Base-by-base conservation (phyloP, 1,284 basidiomycete species). In the Heliocybe sulcata region DNA sequence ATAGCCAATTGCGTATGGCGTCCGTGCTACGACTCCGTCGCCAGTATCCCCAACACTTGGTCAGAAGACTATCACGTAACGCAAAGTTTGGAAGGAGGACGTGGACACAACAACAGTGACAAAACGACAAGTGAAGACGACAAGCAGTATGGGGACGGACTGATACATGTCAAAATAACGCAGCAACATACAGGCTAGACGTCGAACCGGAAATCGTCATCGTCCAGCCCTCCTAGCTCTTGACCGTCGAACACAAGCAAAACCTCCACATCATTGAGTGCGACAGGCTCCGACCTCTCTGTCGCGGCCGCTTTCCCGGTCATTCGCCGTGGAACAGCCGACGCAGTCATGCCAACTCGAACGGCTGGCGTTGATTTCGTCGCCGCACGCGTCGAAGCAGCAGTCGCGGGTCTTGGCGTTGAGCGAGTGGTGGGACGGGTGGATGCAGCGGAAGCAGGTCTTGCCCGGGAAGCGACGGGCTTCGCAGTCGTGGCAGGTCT, bases 191-290 rank as follows among this genome's bases (percentile, higher is more conserved):
- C n/a, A n/a, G n/a, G n/a, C 23, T 25, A 45, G 16, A 49, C 47
- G 11, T 49, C 47, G 27, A 49, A 49, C 47, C 4, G 23, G 47
- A 49, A 49, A 49, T 49, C 47, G 22, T 49, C 45, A n/a, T n/a
- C 42, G n/a, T 25, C 42, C n/a, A 45, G 23, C 47, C 47, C 22
- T 49, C 47, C 47, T n/a, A 42, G 12, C 6, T 20, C 38, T 42
- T 42, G 38, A 16, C 19, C 38, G 23, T 49, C 47, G 23, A 49
- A 49, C 23, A 49, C 6, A 6, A 49, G 47, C 16, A 25, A 20
- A 20, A 6, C 20, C 20, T 49, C 47, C 20, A 25, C 47, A 16
- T 19, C 42, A 25, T n/a, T 22, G 8, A 22, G 9, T 3, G 47
- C 23, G 9, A 22, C 23, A 23, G 16, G 22, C 22, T 16, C 27